Evolutionary conservation across 2,329 filamentous ascomycete species (phyloP), one percentile per base, ranked within the genome.

Genomic region (Monosporascus ibericus): DNA sequence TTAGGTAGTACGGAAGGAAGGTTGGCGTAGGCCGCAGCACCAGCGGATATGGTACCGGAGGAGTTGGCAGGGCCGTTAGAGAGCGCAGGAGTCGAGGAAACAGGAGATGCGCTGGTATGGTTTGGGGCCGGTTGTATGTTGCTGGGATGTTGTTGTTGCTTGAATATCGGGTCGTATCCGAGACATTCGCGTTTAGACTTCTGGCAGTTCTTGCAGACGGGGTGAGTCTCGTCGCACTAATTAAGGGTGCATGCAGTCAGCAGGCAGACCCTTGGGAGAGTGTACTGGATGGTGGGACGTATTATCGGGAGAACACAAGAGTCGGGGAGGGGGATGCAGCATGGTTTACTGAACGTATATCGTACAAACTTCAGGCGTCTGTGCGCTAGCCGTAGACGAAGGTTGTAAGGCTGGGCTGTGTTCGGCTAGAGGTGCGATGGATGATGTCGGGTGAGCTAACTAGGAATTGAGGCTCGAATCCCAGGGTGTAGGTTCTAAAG

Each of bases 191-290:
- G 88, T 73, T 92, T 94, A 61, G 87, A 91, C 70, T 94, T 94
- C 66, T 87, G 86, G 74, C 89, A 94, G 67, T 94, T 90, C 73
- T 90, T 86, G 77, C 94, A 99, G 55, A 87, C 85, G 22, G 94
- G 94, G 71, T 96, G 91, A 55, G 84, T 85, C 78, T 99, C 94
- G 81, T 97, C 94, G 75, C 94, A 99, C 94, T 96, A 69, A 34
- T 34, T 14, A 60, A 61, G 55, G 57, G 44, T 39, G 30, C 36
- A 49, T 50, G 17, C n/a, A 44, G 52, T 48, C 37, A 55, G 39
- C 48, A 47, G 24, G 9, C 27, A 24, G 18, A 14, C 25, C 7
- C 22, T 60, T 51, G 52, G 60, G 54, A 59, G 49, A 47, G 60
- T 34, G 47, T 61, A 64, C 47, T 54, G 54, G 53, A 55, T 54